Evolutionary conservation across 768 basidiomycete genomes (phyloP).

Genomic region (Termitomyces titanicus): DNA sequence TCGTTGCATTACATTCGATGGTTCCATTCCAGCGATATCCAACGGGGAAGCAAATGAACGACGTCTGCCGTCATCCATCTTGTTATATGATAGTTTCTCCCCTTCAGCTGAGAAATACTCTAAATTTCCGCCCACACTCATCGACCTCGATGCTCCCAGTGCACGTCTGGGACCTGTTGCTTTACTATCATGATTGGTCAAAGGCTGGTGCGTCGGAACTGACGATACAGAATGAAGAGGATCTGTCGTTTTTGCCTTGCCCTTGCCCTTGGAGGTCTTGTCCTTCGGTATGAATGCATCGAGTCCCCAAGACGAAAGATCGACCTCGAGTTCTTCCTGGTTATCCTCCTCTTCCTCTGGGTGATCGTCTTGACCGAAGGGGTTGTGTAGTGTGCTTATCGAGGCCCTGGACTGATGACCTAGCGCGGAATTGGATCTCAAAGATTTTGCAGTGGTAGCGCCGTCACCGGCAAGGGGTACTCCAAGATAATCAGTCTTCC

Average conservation of each 20-base stretch:
- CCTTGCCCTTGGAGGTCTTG: slow-evolving; percentile 42
- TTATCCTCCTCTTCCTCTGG: slow-evolving; percentile 48
- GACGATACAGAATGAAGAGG: slow-evolving; percentile 39
- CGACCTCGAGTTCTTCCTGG: slow-evolving; percentile 61
- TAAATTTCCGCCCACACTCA: slow-evolving; percentile 61
- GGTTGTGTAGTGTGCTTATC: slow-evolving; percentile 65
- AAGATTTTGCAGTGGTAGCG: slow-evolving; percentile 34
- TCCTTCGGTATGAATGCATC: slow-evolving; percentile 74
- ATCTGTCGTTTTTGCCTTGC: slow-evolving; percentile 32
- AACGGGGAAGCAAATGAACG: slow-evolving; percentile 58
- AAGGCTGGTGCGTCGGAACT: slow-evolving; percentile 40
- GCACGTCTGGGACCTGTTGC: slow-evolving; percentile 30
- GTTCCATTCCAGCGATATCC: slow-evolving; percentile 47
- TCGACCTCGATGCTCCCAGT: slow-evolving; percentile 48
- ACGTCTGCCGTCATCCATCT: slow-evolving; percentile 35
- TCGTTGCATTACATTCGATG: slow-evolving; percentile 38
- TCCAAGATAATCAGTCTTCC: slow-evolving; percentile 66
- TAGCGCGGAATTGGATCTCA: slow-evolving; percentile 49
- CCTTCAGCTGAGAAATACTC: slow-evolving; percentile 37
- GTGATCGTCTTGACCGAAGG: slow-evolving; percentile 64
- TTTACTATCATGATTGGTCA: slow-evolving; percentile 36
- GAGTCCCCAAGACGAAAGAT: slow-evolving; percentile 82
- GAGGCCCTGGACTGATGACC: slow-evolving; percentile 52
- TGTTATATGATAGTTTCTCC: slow-evolving; percentile 23
- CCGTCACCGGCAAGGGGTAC: slow-evolving; percentile 62